Evolutionary conservation across 108 stramenopile species (phyloP), one percentile per base, ranked within the genome.

Genomic region (Cyclotella sp.): DNA sequence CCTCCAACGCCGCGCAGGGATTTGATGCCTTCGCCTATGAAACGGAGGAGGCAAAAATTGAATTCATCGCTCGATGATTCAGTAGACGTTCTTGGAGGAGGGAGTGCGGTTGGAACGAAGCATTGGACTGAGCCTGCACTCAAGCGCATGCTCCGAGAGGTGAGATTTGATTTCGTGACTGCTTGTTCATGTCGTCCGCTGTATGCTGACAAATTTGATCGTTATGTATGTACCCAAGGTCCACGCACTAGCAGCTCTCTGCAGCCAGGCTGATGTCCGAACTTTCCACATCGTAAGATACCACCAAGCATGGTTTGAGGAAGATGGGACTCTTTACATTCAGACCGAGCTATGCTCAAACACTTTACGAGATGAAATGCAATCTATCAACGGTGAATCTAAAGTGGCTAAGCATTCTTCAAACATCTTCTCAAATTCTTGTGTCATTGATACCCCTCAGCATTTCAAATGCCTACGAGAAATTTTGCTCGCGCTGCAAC

Each of bases 141-240:
- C 8, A 55, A 63, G 66, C 75, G 91, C 18, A 93, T 95, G 90
- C 88, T 95, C n/a, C 80, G 91, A 70, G 93, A 93, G 85, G 78
- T 79, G 44, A 60, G 75, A 19, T 24, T 47, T 5, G 62, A 26
- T 9, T 30, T 64, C 40, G 41, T 63, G 0, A 21, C 12, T 21
- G 13, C 18, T 30, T 68, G 45, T 15, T 16, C 8, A 26, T n/a
- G 13, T 16, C 24, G 29, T 16, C 16, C 26, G 3, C 28, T 47
- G 21, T 47, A 22, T 18, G 7, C 13, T n/a, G n/a, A 43, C 5
- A 24, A 9, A 44, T 46, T 44, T 41, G 28, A 13, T 59, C 10
- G 8, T 29, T 41, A 0, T 53, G 12, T 89, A 85, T 87, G 74
- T 90, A 18, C 80, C 87, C 68, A 86, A 93, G 85, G 79, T 80